Percentiles rank a stretch among this genome's conserved stretches.
phyloP scores from a whole-genome alignment of 805 yeast species.

The Pichia rugopelliculosa region DNA sequence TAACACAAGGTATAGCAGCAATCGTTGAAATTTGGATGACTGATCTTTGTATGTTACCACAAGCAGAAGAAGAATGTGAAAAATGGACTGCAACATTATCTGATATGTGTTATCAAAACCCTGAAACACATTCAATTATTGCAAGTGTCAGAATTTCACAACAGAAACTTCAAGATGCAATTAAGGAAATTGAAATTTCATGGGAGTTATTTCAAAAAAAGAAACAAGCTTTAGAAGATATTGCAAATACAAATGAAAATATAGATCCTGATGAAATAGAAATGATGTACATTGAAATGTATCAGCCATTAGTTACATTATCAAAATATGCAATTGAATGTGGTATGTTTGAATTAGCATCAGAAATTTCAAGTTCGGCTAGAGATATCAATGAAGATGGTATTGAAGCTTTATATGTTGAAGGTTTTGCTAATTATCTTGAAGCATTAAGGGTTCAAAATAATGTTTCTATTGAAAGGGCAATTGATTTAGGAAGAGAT shows the following conservation, averaged over 20 bases:
- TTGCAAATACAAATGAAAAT: constrained; percentile 19
- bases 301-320: constrained; percentile 68
- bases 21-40: constrained; percentile 97
- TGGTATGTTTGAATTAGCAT: constrained; percentile 59
- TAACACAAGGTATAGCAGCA: constrained; percentile 74
- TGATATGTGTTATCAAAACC: constrained; percentile 49
- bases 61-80: constrained; percentile 80
- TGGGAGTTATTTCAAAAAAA: constrained; percentile 61
- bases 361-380: constrained; percentile 54
- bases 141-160: constrained; percentile 90
- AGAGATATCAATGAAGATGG: constrained; percentile 81
- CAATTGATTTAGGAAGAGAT: constrained; percentile 27
- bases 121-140: constrained; percentile 75
- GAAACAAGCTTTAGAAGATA: constrained; percentile 42
- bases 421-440: constrained; percentile 65
- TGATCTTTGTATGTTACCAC: constrained; percentile 87
- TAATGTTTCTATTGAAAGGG: constrained; percentile 11
- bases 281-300: constrained; percentile 52
- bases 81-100: constrained; percentile 58
- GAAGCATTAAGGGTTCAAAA: constrained; percentile 33
- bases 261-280: constrained; percentile 37
- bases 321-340: constrained; percentile 73
- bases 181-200: constrained; percentile 53
- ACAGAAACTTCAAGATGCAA: constrained; percentile 66
- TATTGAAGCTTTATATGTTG: constrained; percentile 74